These are phyloP conservation scores for Phytophthora pseudosyringae DNA, from an alignment of 352 stramenopile species.

Conservation along the genomic window DNA sequence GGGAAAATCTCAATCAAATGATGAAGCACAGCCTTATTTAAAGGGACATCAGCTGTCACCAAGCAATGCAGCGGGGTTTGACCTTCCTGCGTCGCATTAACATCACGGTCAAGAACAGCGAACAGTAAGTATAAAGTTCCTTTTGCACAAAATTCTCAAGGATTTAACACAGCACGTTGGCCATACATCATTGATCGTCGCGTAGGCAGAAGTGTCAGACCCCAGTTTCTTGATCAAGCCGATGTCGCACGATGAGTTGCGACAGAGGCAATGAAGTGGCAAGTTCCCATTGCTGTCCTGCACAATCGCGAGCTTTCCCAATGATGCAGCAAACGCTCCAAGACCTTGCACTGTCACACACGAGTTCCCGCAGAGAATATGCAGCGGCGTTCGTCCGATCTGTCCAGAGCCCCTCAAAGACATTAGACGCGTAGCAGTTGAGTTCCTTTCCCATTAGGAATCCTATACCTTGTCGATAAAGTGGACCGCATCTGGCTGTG, in stretches of 20 bases:
- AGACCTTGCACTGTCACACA: slow-evolving; percentile 53
- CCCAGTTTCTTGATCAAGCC: slow-evolving; percentile 52
- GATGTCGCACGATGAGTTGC: slow-evolving; percentile 47
- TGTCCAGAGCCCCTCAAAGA: slow-evolving; percentile 4
- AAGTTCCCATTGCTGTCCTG: slow-evolving; percentile 51
- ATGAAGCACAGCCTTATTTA: slow-evolving; percentile 45
- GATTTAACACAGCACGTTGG: neutral
- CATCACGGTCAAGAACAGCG: neutral
- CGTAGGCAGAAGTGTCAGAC: slow-evolving; percentile 36
- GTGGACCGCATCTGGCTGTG: slow-evolving; percentile 38
- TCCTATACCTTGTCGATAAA: slow-evolving; percentile 53
- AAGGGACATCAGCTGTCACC: slow-evolving; percentile 30
- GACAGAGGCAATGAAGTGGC: slow-evolving; percentile 62
- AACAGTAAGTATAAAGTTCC: too few relatives aligned
- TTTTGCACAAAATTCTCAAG: too few relatives aligned
- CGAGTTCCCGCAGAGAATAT: slow-evolving; percentile 58
- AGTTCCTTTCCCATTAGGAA: neutral
- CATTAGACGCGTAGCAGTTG: neutral
- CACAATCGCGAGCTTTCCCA: slow-evolving; percentile 43
- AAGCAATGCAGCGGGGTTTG: slow-evolving; percentile 58
- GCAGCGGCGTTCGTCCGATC: slow-evolving; percentile 55
- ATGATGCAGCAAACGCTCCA: slow-evolving; percentile 33
- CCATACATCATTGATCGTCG: slow-evolving; percentile 49
- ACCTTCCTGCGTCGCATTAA: slow-evolving; percentile 26
- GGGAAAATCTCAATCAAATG: slow-evolving; percentile 46